Conservation (phyloP, 257 asterid genomes). For the Echium plantagineum region DNA sequence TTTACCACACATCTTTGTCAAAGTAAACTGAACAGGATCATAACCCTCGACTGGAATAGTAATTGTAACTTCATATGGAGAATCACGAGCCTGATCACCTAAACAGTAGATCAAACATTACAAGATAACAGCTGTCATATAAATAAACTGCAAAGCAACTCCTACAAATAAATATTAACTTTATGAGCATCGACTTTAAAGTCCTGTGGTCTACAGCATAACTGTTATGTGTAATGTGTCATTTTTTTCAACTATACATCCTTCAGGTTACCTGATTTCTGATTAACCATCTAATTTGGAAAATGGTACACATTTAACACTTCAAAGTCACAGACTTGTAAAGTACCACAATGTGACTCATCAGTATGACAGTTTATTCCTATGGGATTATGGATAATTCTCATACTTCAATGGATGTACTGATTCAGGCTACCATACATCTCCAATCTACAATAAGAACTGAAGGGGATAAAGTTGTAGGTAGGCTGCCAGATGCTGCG, state of each 20-base stretch:
- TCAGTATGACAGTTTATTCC: not conserved
- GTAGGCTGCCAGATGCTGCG: slow-evolving; percentile 67
- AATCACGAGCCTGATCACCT: slow-evolving; percentile 62
- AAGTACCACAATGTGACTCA: not conserved
- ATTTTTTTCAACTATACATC: too few relatives aligned
- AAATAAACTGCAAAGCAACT: not conserved
- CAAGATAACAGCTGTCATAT: slow-evolving; percentile 6
- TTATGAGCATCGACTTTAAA: too few relatives aligned
- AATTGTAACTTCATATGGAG: slow-evolving; percentile 70
- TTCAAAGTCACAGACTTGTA: not conserved
- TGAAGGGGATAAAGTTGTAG: slow-evolving; percentile 85
- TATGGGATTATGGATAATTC: not conserved
- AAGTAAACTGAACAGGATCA: slow-evolving; percentile 65
- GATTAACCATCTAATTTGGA: not conserved
- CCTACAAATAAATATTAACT: too few relatives aligned
- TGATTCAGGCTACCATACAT: slow-evolving; percentile 29
- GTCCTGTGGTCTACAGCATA: too few relatives aligned
- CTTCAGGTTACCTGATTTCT: not conserved
- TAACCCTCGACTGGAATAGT: slow-evolving; percentile 71
- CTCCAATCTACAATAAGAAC: slow-evolving; percentile 57
- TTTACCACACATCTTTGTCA: slow-evolving; percentile 76
- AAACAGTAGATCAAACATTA: slow-evolving; percentile 12
- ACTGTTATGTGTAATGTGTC: too few relatives aligned
- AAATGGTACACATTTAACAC: not conserved
- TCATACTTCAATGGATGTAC: not conserved